phyloP scores from a whole-genome alignment of 2,329 filamentous ascomycete genomes.

The Plectosphaerella plurivora region DNA sequence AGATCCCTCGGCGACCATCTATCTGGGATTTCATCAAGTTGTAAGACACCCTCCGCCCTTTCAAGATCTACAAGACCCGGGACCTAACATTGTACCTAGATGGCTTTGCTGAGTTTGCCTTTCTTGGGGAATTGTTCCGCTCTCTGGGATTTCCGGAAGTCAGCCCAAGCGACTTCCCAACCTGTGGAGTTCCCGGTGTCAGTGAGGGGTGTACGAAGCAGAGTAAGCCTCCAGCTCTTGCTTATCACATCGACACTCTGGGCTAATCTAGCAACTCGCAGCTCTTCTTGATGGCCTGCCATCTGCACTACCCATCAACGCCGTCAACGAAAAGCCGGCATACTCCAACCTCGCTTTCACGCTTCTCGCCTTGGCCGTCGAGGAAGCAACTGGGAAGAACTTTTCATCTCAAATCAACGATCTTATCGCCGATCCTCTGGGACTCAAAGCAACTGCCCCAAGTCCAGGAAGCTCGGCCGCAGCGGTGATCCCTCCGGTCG shows the following conservation, averaged over 20 bases:
- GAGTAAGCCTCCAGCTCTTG: constrained; percentile 15
- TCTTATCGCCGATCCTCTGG: constrained; percentile 11
- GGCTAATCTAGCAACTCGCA: constrained; percentile 5
- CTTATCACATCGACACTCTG: neutral
- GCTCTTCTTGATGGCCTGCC: constrained; percentile 26
- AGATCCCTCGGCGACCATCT: constrained; percentile 31
- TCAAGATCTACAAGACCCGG: neutral
- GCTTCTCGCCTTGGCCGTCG: constrained; percentile 28
- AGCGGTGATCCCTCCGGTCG: constrained; percentile 27
- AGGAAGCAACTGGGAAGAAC: constrained; percentile 20
- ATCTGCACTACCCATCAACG: constrained; percentile 20
- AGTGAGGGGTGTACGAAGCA: constrained; percentile 26
- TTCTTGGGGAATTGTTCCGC: constrained; percentile 26
- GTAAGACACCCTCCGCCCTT: constrained; percentile 14
- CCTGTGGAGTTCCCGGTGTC: constrained; percentile 28
- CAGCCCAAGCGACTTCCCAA: constrained; percentile 25
- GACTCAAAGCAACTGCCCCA: constrained; percentile 13
- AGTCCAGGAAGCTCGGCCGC: constrained; percentile 22
- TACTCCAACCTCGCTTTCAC: constrained; percentile 37
- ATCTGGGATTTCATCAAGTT: constrained; percentile 28
- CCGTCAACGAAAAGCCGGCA: constrained; percentile 25
- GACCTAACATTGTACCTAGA: constrained; percentile 12
- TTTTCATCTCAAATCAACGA: constrained; percentile 20
- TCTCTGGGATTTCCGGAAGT: constrained; percentile 30
- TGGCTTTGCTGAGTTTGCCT: constrained; percentile 31